A percentile compares a stretch with the other conserved stretches of the same genome.
These are phyloP conservation scores for Colletotrichum zoysiae DNA, from an alignment of 2,329 filamentous ascomycete genomes.

Conservation along the genomic window DNA sequence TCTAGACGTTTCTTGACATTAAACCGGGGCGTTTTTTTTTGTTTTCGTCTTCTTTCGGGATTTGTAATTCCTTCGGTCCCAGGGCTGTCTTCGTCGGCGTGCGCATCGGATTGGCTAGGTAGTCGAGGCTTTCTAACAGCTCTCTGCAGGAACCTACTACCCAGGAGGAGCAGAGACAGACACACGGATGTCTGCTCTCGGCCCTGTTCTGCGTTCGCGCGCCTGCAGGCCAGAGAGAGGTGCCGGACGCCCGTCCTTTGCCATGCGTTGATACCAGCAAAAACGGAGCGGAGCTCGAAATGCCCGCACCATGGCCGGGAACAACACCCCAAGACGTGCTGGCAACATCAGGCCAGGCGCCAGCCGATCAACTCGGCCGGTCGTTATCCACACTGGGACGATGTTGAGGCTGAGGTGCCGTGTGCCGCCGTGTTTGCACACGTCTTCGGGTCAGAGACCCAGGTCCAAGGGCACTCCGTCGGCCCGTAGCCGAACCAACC, in stretches of 20 bases:
- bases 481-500: not conserved
- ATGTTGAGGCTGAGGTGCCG: not conserved
- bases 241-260: constrained; percentile 30
- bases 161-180: constrained; percentile 13
- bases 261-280: constrained; percentile 17
- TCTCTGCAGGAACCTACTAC: constrained; percentile 20
- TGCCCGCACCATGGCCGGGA: not conserved
- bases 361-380: not conserved
- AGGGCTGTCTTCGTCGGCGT: constrained; percentile 26
- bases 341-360: constrained; percentile 17
- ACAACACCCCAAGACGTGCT: not conserved
- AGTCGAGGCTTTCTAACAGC: constrained; percentile 25
- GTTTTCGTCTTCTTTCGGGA: not conserved
- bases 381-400: constrained; percentile 4
- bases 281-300: constrained; percentile 17
- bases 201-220: not conserved
- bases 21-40: not conserved
- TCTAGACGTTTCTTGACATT: constrained; percentile 36
- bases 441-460: constrained; percentile 6
- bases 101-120: constrained; percentile 33
- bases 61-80: constrained; percentile 25
- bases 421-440: not conserved
- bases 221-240: not conserved
- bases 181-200: constrained; percentile 6
- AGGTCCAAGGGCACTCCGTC: not conserved